A percentile compares a stretch with the other conserved stretches of the same genome.
Evolutionary conservation across 306 rosid genomes (phyloP).

Genomic region (Cicer bijugum): DNA sequence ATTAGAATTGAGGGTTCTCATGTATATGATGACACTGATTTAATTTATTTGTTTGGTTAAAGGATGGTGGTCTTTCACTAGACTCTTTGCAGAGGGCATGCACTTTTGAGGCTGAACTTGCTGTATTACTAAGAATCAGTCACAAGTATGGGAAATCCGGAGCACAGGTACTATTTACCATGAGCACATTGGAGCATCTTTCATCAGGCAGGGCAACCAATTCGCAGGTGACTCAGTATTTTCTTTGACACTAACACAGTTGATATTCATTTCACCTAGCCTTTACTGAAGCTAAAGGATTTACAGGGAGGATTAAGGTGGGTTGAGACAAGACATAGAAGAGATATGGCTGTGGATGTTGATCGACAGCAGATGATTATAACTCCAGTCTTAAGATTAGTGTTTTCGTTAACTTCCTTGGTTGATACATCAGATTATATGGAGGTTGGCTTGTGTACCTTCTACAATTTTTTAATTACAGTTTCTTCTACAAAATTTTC

Average conservation of each 20-base stretch:
- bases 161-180: constrained; percentile 83
- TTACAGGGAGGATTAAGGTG: constrained; percentile 81
- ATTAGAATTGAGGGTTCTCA: not conserved
- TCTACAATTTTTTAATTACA: not conserved
- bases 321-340: constrained; percentile 61
- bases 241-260: constrained; percentile 21
- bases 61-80: constrained; percentile 83
- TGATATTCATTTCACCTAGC: constrained; percentile 34
- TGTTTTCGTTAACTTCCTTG: constrained; percentile 78
- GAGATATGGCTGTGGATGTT: constrained; percentile 68
- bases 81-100: constrained; percentile 85
- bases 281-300: constrained; percentile 35
- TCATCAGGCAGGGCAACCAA: constrained; percentile 74
- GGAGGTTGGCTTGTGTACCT: constrained; percentile 67
- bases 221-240: constrained; percentile 57
- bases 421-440: constrained; percentile 81
- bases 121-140: constrained; percentile 77
- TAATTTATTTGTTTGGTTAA: constrained; percentile 30
- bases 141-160: constrained; percentile 94
- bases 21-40: constrained; percentile 22
- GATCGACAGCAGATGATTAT: constrained; percentile 74
- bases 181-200: constrained; percentile 85
- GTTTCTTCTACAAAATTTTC: constrained; percentile 17
- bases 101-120: constrained; percentile 88
- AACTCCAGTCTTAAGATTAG: constrained; percentile 80